Evolutionary conservation across 2,329 filamentous ascomycete genomes (phyloP), one percentile per base, ranked within the genome.

Genomic region (Venturia carpophila): DNA sequence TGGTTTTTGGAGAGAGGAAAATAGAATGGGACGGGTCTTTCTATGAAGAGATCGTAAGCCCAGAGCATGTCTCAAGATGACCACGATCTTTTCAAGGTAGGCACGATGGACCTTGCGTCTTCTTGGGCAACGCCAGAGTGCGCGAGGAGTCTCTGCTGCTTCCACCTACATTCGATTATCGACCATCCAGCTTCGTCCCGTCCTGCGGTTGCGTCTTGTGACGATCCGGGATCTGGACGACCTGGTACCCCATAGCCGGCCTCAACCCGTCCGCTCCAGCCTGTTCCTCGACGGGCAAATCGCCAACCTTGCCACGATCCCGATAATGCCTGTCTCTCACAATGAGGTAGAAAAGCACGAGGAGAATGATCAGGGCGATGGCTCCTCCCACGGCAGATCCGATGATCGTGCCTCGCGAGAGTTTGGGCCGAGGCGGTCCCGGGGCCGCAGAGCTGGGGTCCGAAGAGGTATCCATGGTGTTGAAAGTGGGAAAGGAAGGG

Each of bases 281-380:
- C 37, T 56, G 52, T 5, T 34, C 52, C 27, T 56, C 52, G 11
- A 37, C 13, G 9, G 52, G 27, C 27, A 56, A 19, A 15, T 37
- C 27, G 5, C n/a, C 19, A 34, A 3, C 19, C 7, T 37, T 37
- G 15, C 52, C 17, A 11, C 52, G 30, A n/a, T 37, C 27, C 2
- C 52, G 52, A 58, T 58, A 58, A 11, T 58, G 37, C 52, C 52
- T 37, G 52, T 58, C 52, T 37, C 30, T 34, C 10, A 58, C 30
- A 27, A 58, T 58, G 9, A 58, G 52, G 27, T 58, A 58, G 52
- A 58, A 58, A 37, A 58, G 52, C 15, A 58, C 1, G 6, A 58
- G 52, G n/a, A 58, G 19, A 34, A 58, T 21, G 30, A 58, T 19
- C 17, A 58, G 37, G 11, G 52, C 52, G 15, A 58, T 24, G 11